Evolutionary conservation across 495 filamentous ascomycete genomes (phyloP), one percentile per base, ranked within the genome.

Genomic region (Polyplosphaeria fusca): DNA sequence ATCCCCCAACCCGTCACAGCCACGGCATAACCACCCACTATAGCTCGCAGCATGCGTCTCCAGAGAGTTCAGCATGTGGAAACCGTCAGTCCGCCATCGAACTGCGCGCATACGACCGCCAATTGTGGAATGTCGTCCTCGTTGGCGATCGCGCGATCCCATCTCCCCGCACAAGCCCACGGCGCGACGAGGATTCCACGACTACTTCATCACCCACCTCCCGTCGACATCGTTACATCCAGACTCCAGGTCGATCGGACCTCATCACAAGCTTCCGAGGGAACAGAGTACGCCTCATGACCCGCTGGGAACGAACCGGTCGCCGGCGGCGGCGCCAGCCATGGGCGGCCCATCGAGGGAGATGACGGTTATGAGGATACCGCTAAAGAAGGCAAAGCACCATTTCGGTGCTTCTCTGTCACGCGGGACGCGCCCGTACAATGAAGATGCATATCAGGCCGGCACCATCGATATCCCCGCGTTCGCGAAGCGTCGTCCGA

Each of bases 281-380:
- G 77, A 85, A 24, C 88, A 84, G 3, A 91, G 89, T 23, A 84
- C 82, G n/a, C 91, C 91, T 2, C 89, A 94, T 72, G 5, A 73
- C 79, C 22, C 67, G 79, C 68, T 75, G 78, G 65, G 71, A 77
- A 58, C 76, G 82, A 65, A 77, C 81, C 30, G 76, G 75, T 11
- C 63, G 26, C 68, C 68, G 22, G 66, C 68, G 2, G 61, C 67
- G 23, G 58, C 60, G 27, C 56, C 65, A 22, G 47, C 63, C 26
- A 59, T 59, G 50, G 55, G 54, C n/a, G 68, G 68, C 16, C 2
- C 49, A 28, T 72, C 72, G 25, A 84, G 90, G 30, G 91, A 95
- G 61, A 84, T 90, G 27, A 96, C 92, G 0, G 91, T 97, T n/a
- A 93, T 98, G 19, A 89, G 93, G n/a, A 97, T 98, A 60, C 93